Base-by-base conservation (phyloP, 176 grass and related monocot species). In the Ensete ventricosum region DNA sequence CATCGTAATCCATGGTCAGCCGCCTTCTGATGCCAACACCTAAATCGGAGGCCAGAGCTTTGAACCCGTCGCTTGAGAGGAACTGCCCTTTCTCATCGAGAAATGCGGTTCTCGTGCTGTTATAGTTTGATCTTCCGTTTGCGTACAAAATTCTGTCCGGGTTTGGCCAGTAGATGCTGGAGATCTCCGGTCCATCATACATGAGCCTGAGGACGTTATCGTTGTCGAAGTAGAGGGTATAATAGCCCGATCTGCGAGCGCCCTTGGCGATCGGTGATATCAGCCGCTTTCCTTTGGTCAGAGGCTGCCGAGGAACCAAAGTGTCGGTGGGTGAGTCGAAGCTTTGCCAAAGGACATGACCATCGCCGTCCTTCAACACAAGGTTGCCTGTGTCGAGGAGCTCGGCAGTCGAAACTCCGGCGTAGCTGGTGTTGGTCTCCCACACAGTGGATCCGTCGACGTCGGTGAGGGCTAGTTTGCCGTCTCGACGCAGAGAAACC, bases 301-400 rank as follows among this genome's bases (percentile, higher is more conserved):
- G 50, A 13, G 20, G 0, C 34, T 86, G 83, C 9, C 9, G 16
- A 6, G 87, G 87, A 23, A 89, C 62, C 77, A 89, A 72, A n/a
- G 83, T 89, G 34, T 89, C 83, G 1, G 80, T 85, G 2, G 83
- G 79, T 43, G 76, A 85, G 71, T 80, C 77, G 26, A 89, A 89
- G 75, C 80, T 89, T 66, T 83, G 73, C 83, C 88, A 89, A 29
- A 81, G 4, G 14, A 51, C 75, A 25, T 24, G 63, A 23, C 81
- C 81, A 2, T 14, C 71, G 21, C 53, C 49, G 64, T 79, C 81
- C 69, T n/a, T 86, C 67, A 96, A 25, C 53, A 96, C n/a, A 23
- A 96, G 88, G 69, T 91, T 96, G 17, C 92, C 92, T 0, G 86
- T 78, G 77, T 96, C 55, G 9, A 96, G 83, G 65, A 96, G 86